Conservation (phyloP, 1,284 basidiomycete species). For the Sparassis latifolia region DNA sequence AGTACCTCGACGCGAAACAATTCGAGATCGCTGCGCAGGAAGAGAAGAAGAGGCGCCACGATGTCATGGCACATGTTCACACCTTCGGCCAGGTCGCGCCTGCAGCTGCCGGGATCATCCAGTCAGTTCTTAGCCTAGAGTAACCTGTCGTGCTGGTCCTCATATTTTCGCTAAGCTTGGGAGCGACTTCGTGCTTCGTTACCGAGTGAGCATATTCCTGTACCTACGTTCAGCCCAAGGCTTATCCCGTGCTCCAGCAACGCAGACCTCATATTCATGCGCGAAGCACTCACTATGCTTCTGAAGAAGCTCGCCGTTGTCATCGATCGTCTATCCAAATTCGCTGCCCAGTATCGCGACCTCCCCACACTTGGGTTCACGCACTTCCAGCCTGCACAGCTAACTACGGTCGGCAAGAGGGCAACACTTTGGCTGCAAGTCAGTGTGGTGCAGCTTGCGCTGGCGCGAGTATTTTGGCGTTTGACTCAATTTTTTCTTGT, state of each 20-base stretch:
- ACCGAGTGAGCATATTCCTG: constrained; percentile 68
- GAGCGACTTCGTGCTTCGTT: constrained; percentile 98
- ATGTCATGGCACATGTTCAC: constrained; percentile 99
- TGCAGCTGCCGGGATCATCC: constrained; percentile 95
- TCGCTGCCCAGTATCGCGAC: constrained; percentile 69
- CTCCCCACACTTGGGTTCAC: constrained; percentile 95
- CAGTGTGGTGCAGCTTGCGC: constrained; percentile 1
- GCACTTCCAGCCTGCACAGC: constrained; percentile 98
- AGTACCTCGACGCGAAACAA: constrained; percentile 84
- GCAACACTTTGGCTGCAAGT: constrained; percentile 96
- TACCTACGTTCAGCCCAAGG: not conserved
- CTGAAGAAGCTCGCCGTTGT: constrained; percentile 85
- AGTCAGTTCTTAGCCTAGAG: constrained; percentile 46
- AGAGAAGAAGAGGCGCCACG: constrained; percentile 97
- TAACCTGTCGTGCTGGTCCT: too few relatives aligned
- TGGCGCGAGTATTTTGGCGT: not conserved
- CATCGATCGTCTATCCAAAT: constrained; percentile 82
- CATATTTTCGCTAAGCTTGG: constrained; percentile 48
- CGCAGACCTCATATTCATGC: constrained; percentile 96
- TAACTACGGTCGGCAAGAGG: constrained; percentile 99
- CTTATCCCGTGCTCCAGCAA: constrained; percentile 48
- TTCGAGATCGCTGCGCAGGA: constrained; percentile 90
- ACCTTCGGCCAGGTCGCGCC: constrained; percentile 94
- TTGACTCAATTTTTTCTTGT: not conserved
- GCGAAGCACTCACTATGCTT: constrained; percentile 80